Evolutionary conservation across 202 grass and related monocot species (phyloP).

Genomic region (Panicum hallii): DNA sequence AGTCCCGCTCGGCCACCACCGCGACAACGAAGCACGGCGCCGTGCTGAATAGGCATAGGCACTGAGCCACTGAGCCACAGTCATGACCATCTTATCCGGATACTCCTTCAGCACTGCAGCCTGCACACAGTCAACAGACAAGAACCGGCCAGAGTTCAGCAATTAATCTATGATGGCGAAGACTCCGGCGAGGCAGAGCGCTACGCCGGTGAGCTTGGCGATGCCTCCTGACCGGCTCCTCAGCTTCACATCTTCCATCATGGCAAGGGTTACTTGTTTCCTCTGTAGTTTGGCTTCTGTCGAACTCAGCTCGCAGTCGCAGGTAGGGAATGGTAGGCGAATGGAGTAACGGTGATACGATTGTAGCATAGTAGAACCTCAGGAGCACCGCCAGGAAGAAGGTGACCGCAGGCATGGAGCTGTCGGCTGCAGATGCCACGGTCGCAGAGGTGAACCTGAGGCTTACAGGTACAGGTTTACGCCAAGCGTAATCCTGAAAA

Average conservation of each 20-base stretch:
- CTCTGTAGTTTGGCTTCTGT: too few relatives aligned
- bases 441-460: not conserved
- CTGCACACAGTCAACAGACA: not conserved
- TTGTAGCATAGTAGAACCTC: not conserved
- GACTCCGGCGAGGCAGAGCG: conserved; percentile 6
- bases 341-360: not conserved
- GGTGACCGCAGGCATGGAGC: not conserved
- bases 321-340: not conserved
- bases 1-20: conserved; percentile 56
- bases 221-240: not conserved
- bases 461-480: conserved; percentile 4
- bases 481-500: conserved; percentile 12
- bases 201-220: conserved; percentile 13
- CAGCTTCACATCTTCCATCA: conserved; percentile 10
- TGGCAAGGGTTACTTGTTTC: not conserved
- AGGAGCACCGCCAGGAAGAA: not conserved
- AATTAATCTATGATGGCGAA: not conserved
- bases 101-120: not conserved
- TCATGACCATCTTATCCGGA: conserved; percentile 4
- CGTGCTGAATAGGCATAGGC: conserved; percentile 28
- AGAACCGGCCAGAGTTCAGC: not conserved
- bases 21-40: conserved; percentile 53
- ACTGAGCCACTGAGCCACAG: not conserved
- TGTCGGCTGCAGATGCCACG: not conserved
- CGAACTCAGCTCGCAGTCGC: too few relatives aligned